Percentiles rank a stretch among this genome's conserved stretches.
These are phyloP conservation scores for Phaffia tasmanica DNA, from an alignment of 768 basidiomycete species.

Conservation along the genomic window DNA sequence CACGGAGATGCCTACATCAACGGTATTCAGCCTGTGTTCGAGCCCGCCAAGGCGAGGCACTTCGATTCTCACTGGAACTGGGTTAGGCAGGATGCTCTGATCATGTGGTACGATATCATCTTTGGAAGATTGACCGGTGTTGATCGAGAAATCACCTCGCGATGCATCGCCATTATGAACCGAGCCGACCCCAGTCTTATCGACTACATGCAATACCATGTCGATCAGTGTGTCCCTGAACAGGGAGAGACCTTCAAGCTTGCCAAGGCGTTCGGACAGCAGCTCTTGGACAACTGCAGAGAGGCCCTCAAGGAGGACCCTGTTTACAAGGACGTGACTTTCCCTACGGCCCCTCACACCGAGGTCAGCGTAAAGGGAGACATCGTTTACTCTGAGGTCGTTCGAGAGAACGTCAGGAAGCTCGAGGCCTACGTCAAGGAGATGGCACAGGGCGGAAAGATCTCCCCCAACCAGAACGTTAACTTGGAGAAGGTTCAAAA, in stretches of 20 bases:
- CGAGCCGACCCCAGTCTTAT: conserved; percentile 81
- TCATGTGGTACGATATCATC: conserved; percentile 98
- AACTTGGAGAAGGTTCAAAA: conserved; percentile 93
- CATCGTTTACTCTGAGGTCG: conserved; percentile 86
- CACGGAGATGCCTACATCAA: conserved; percentile 90
- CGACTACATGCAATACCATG: conserved; percentile 86
- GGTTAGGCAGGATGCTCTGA: conserved; percentile 89
- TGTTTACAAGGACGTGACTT: conserved; percentile 93
- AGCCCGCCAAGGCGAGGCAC: conserved; percentile 87
- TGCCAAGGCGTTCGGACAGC: conserved; percentile 92
- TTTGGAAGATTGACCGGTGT: conserved; percentile 87
- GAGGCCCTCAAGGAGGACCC: conserved; percentile 76
- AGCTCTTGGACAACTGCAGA: conserved; percentile 83
- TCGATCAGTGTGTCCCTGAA: conserved; percentile 66
- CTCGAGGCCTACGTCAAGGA: conserved; percentile 85
- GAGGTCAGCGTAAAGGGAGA: conserved; percentile 89
- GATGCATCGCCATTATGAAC: conserved; percentile 95
- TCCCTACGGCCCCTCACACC: conserved; percentile 94
- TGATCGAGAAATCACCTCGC: conserved; percentile 61
- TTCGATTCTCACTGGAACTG: conserved; percentile 99
- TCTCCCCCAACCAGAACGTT: conserved; percentile 57
- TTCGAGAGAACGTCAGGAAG: conserved; percentile 91
- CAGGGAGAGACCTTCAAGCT: conserved; percentile 78
- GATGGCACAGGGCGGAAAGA: conserved; percentile 86
- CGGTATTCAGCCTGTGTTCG: conserved; percentile 89